Percentiles rank a stretch among this genome's conserved stretches.
phyloP scores from a whole-genome alignment of 805 yeast species.

The Barnettozyma californica region DNA sequence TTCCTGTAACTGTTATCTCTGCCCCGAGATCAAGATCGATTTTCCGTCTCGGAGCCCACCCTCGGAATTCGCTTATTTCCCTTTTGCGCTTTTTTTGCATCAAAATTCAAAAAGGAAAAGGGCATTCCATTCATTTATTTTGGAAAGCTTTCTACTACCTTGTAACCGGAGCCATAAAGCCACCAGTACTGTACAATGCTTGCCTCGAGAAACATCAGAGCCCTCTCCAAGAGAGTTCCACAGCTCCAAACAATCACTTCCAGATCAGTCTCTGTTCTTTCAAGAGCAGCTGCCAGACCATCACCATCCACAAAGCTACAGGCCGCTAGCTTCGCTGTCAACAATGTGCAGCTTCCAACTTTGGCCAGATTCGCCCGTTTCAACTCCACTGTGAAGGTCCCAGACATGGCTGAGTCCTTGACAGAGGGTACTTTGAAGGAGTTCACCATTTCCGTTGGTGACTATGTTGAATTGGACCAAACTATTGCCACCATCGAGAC shows the following conservation, averaged over 20 bases:
- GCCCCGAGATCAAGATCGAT: not conserved
- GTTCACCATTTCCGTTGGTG: constrained; percentile 75
- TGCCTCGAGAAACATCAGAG: constrained; percentile 15
- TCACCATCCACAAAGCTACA: constrained; percentile 2
- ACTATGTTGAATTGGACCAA: constrained; percentile 80
- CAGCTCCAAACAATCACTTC: constrained; percentile 1
- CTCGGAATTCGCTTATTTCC: constrained; percentile 4
- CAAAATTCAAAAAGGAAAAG: not conserved
- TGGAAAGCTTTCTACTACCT: not conserved
- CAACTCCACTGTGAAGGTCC: constrained; percentile 62
- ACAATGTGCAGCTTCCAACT: constrained; percentile 7
- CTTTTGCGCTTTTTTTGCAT: not conserved
- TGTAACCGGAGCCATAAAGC: not conserved
- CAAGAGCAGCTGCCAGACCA: constrained; percentile 7
- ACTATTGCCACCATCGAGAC: constrained; percentile 95
- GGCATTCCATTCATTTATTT: no score
- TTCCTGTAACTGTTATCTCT: not conserved
- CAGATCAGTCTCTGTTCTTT: constrained; percentile 11
- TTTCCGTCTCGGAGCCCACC: not conserved
- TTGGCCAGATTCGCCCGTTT: constrained; percentile 24
- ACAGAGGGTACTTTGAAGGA: constrained; percentile 90
- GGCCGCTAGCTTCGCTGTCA: constrained; percentile 1
- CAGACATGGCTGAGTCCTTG: constrained; percentile 97
- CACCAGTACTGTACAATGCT: constrained; percentile 9
- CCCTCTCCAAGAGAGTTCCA: constrained; percentile 12